Evolutionary conservation across 345 rosid genomes (phyloP).

Genomic region (Kandelia obovata): DNA sequence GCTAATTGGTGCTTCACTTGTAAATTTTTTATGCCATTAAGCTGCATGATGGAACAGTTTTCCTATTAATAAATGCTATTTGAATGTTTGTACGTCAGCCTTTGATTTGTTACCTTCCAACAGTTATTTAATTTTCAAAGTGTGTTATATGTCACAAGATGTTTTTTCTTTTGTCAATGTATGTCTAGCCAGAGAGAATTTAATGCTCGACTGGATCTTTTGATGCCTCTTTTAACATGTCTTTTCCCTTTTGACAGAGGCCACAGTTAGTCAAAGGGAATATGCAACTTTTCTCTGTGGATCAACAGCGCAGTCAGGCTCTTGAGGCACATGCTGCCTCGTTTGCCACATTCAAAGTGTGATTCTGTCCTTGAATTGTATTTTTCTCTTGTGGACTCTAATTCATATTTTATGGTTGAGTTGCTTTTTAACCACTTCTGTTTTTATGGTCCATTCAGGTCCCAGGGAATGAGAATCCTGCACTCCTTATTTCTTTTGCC

Average conservation of each 20-base stretch:
- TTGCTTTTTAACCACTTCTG: not conserved
- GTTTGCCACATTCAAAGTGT: constrained; percentile 79
- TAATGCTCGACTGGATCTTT: not conserved
- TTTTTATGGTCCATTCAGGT: constrained; percentile 32
- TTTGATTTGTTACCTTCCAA: not conserved
- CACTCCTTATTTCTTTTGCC: constrained; percentile 84
- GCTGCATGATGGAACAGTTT: not conserved
- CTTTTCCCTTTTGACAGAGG: constrained; percentile 38
- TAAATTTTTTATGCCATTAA: not conserved
- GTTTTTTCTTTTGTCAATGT: no score
- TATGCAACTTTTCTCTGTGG: constrained; percentile 95
- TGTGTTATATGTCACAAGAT: no score
- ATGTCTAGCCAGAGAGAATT: no score
- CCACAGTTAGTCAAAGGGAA: constrained; percentile 90
- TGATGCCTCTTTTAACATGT: not conserved
- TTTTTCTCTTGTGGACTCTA: not conserved
- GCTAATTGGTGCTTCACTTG: not conserved
- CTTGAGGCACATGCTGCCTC: constrained; percentile 98
- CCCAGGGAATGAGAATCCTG: constrained; percentile 87
- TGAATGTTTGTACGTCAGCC: not conserved
- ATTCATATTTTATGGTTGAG: not conserved
- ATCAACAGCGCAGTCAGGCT: constrained; percentile 96
- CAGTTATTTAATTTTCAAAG: not conserved
- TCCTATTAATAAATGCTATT: not conserved
- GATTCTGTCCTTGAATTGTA: not conserved